These are phyloP conservation scores for Xylariales sp. DNA, from an alignment of 2,329 filamentous ascomycete genomes.

Conservation along the genomic window DNA sequence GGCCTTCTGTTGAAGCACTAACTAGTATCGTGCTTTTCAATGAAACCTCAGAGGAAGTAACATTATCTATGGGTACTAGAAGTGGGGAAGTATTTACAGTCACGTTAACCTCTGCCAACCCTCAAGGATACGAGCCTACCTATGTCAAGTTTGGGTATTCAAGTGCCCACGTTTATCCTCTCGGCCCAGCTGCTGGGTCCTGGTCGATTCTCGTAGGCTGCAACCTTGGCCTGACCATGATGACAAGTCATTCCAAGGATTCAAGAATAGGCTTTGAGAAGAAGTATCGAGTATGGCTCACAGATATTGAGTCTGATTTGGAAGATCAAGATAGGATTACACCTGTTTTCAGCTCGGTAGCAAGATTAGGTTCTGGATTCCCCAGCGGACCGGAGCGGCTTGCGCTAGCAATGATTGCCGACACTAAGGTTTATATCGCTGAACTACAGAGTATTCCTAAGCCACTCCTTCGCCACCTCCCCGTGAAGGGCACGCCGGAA, in stretches of 20 bases:
- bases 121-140: conserved; percentile 10
- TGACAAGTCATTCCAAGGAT: conserved; percentile 13
- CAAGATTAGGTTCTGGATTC: conserved; percentile 35
- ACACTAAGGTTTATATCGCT: conserved; percentile 46
- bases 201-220: conserved; percentile 38
- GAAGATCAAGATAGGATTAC: conserved; percentile 36
- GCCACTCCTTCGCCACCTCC: conserved; percentile 25
- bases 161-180: conserved; percentile 19
- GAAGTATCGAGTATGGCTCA: conserved; percentile 46
- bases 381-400: conserved; percentile 32
- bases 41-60: conserved; percentile 18
- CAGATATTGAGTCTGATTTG: conserved; percentile 47
- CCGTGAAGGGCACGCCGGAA: conserved; percentile 36
- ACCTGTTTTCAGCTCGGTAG: conserved; percentile 43
- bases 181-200: conserved; percentile 34
- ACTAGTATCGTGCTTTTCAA: conserved; percentile 38
- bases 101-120: conserved; percentile 11
- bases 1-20: conserved; percentile 40
- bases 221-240: conserved; percentile 18
- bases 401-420: conserved; percentile 45
- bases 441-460: conserved; percentile 37
- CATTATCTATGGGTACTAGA: conserved; percentile 43
- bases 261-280: conserved; percentile 26
- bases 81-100: conserved; percentile 47
- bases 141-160: conserved; percentile 21